A percentile compares a stretch with the other conserved stretches of the same genome.
These are phyloP conservation scores for Balakata baccata DNA, from an alignment of 345 rosid genomes.

Conservation along the genomic window DNA sequence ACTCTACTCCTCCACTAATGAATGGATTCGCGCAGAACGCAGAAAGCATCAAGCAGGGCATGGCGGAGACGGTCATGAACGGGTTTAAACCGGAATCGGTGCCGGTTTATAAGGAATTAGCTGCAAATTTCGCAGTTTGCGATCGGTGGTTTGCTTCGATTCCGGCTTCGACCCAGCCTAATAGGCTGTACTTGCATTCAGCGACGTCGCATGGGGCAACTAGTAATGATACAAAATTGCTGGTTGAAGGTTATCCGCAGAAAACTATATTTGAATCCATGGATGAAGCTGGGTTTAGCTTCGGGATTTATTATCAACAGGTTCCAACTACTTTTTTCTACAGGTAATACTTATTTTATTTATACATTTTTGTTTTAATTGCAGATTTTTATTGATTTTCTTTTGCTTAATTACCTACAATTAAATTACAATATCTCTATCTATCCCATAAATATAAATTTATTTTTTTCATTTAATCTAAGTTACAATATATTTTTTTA, in stretches of 20 bases:
- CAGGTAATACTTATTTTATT: constrained; percentile 32
- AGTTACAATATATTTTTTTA: no score
- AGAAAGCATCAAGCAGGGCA: constrained; percentile 39
- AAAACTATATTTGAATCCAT: constrained; percentile 60
- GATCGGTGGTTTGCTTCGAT: constrained; percentile 65
- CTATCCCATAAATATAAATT: no score
- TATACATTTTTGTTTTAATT: not conserved
- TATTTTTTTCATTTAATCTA: no score
- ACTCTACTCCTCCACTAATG: constrained; percentile 36
- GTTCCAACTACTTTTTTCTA: constrained; percentile 56
- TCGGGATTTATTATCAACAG: constrained; percentile 53
- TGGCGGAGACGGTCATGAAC: constrained; percentile 56
- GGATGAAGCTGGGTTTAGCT: constrained; percentile 49
- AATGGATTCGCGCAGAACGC: constrained; percentile 68
- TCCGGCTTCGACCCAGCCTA: constrained; percentile 63
- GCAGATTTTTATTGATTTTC: no score
- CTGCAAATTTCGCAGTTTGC: constrained; percentile 32
- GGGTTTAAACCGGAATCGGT: constrained; percentile 42
- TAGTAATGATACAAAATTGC: constrained; percentile 37
- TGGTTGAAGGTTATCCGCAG: constrained; percentile 56
- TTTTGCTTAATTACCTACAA: no score
- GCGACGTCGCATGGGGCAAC: constrained; percentile 66
- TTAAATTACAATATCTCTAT: no score
- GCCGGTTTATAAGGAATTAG: constrained; percentile 41
- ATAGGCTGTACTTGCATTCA: constrained; percentile 51